Evolutionary conservation across 148 eudicot species (phyloP), one percentile per base, ranked within the genome.

Genomic region (Tetragonia tetragonoides): DNA sequence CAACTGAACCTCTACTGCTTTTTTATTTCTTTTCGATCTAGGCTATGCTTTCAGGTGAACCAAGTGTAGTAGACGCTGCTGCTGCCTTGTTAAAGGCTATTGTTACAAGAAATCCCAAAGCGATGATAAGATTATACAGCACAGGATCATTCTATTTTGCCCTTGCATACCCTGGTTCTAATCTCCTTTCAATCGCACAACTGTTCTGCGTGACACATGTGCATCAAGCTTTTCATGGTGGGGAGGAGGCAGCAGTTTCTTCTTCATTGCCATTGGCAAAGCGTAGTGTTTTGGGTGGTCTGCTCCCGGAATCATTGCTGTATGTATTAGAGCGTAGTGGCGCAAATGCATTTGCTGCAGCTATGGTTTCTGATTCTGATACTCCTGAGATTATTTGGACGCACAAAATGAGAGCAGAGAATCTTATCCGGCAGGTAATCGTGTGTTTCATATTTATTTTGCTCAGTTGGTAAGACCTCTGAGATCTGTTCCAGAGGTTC

Each of bases 331-430:
- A 96, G 80, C 97, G 98, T 77, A 91, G 95, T 85, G 97, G 99
- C 76, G 90, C 98, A 70, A 78, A 89, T 80, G 93, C 98, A 71
- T 96, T 96, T 86, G 93, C 98, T 75, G 98, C 99, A 62, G 99
- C 99, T 51, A 96, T 96, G 97, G 93, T 96, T 66, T 93, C 99
- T 79, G 99, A 96, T 84, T 96, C 98, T 73, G 97, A 96, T 87
- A 96, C 98, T 79, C 99, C 99, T 82, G 99, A 96, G 82, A 96
- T 96, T 79, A 88, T 96, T 74, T 96, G 99, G 99, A 96, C 99
- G 14, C 99, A 96, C 87, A 96, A 93, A 85, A 96, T 96, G 99
- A 87, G 99, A 84, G 99, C 99, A 66, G 98, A 96, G 79, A 89
- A 96, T 88, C 91, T 96, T 73, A 96, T 96, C 67, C 83, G 91